phyloP scores from a whole-genome alignment of 257 asterid genomes.

The Mentha longifolia region DNA sequence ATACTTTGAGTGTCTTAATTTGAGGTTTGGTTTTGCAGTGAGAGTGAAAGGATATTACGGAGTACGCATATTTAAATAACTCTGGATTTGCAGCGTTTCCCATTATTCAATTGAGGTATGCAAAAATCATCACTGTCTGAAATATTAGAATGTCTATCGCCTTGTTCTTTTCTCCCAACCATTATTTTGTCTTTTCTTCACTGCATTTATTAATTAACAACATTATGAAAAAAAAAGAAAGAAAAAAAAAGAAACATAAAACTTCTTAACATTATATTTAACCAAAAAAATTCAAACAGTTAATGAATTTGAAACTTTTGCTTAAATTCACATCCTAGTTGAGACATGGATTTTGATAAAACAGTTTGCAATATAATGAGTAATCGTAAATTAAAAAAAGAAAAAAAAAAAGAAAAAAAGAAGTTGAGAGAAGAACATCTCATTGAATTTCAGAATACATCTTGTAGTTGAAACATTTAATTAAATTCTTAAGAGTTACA shows the following conservation, averaged over 20 bases:
- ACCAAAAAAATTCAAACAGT: too few species aligned
- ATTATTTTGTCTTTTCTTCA: constrained; percentile 25
- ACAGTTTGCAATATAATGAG: too few species aligned
- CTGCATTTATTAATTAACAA: background rate
- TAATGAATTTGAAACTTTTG: too few species aligned
- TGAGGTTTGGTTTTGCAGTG: constrained; percentile 11
- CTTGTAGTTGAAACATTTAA: constrained; percentile 28
- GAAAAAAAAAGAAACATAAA: too few species aligned
- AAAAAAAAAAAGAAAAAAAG: background rate
- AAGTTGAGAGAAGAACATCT: background rate
- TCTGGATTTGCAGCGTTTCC: constrained; percentile 12
- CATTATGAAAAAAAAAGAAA: too few species aligned
- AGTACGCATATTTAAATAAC: too few species aligned
- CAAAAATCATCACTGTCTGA: constrained; percentile 20
- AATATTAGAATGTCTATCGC: constrained; percentile 14
- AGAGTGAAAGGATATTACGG: background rate
- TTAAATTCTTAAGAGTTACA: background rate
- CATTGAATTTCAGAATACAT: constrained; percentile 22
- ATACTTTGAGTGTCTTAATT: background rate
- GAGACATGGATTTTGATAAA: too few species aligned
- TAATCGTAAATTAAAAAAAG: background rate
- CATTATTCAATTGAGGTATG: constrained; percentile 22
- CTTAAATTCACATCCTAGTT: too few species aligned
- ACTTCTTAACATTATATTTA: too few species aligned
- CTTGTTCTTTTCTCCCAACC: constrained; percentile 17